Conservation (phyloP, 139 green algal species). For the Astrephomene gubernaculifera region DNA sequence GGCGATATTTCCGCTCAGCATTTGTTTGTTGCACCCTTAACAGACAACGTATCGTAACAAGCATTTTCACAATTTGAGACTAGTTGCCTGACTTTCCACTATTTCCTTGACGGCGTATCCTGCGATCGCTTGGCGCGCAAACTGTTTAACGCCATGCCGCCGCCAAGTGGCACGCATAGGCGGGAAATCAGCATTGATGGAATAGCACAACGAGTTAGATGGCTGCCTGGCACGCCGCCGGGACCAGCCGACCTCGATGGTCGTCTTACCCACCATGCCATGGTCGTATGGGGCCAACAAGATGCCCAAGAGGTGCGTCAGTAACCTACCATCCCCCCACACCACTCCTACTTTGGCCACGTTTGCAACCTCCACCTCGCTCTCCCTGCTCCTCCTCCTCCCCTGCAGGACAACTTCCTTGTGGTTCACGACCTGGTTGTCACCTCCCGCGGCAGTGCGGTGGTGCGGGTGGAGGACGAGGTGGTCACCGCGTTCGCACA, state of each 20-base stretch:
- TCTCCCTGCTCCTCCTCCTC: not conserved
- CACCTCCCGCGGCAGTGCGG: not conserved
- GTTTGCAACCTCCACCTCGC: not conserved
- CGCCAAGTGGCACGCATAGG: not conserved
- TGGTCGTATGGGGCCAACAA: constrained; percentile 17
- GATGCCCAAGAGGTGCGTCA: constrained; percentile 21
- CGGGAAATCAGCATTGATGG: constrained; percentile 36
- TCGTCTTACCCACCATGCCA: constrained; percentile 15
- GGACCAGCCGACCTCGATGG: constrained; percentile 37
- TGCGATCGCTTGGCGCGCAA: not conserved
- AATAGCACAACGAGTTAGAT: constrained; percentile 10
- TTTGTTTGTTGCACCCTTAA: not conserved
- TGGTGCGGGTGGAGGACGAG: constrained; percentile 23
- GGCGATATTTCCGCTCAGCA: not conserved
- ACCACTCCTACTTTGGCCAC: not conserved
- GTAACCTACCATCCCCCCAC: not conserved
- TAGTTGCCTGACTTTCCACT: not conserved
- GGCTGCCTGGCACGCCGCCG: constrained; percentile 4
- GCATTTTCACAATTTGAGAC: not conserved
- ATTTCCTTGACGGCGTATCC: no score
- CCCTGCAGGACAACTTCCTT: constrained; percentile 12
- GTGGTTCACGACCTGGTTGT: constrained; percentile 13
- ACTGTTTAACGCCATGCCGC: not conserved
- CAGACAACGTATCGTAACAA: not conserved
- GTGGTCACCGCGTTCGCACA: not conserved